Percentiles rank a stretch among this genome's conserved stretches.
phyloP scores from a whole-genome alignment of 768 basidiomycete genomes.

The Mycena sanguinolenta region DNA sequence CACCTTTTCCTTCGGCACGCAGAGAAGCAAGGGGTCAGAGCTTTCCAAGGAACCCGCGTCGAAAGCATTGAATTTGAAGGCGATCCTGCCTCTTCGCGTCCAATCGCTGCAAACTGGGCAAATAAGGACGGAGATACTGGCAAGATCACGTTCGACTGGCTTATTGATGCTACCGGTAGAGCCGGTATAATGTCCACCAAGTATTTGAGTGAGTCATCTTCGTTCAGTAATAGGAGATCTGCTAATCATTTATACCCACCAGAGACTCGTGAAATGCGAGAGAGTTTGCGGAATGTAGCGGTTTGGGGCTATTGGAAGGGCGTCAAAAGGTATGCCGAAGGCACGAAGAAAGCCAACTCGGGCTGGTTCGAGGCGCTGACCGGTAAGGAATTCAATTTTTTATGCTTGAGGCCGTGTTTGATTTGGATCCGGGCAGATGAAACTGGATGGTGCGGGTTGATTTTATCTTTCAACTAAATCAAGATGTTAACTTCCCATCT shows the following conservation, averaged over 20 bases:
- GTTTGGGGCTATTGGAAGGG: conserved; percentile 78
- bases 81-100: conserved; percentile 56
- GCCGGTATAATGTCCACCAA: conserved; percentile 76
- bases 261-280: no score
- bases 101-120: conserved; percentile 67
- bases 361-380: conserved; percentile 64
- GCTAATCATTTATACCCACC: no score
- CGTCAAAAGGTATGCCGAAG: conserved; percentile 55
- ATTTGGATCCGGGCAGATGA: conserved; percentile 58
- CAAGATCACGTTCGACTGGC: conserved; percentile 71
- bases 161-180: conserved; percentile 84
- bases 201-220: conserved; percentile 81
- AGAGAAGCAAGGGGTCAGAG: conserved; percentile 61
- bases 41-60: conserved; percentile 69
- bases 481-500: background rate
- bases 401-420: background rate
- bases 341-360: conserved; percentile 58
- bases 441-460: conserved; percentile 64
- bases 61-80: conserved; percentile 58
- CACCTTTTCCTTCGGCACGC: conserved; percentile 70
- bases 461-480: background rate
- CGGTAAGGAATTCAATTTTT: conserved; percentile 34
- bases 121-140: conserved; percentile 50
- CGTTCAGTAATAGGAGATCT: no score
- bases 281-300: conserved; percentile 73